A percentile compares a stretch with the other conserved stretches of the same genome.
Conservation (phyloP, 441 rosid genomes). For the Corymbia citriodora region DNA sequence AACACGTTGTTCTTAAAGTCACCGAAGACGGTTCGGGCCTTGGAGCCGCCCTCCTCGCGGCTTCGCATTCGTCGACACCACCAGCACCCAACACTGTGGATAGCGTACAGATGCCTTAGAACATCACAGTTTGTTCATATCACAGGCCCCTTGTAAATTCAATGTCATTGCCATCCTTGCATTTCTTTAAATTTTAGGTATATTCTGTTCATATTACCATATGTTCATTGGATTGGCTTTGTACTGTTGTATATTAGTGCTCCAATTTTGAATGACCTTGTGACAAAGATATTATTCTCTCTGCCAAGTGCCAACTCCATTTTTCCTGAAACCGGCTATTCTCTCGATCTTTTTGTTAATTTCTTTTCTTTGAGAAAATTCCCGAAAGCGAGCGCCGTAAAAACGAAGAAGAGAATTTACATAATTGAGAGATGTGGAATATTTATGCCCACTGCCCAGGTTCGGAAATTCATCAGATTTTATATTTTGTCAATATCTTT, state of each 20-base stretch:
- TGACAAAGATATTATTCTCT: neutral
- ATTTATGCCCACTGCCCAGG: neutral
- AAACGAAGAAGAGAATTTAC: neutral
- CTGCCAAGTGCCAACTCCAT: neutral
- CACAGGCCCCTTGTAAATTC: neutral
- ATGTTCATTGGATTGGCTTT: neutral
- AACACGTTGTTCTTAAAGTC: slow-evolving; percentile 41
- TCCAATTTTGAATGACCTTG: neutral
- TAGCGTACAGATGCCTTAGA: slow-evolving; percentile 26
- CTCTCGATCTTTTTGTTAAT: neutral
- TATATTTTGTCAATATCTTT: neutral
- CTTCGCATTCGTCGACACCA: slow-evolving; percentile 37
- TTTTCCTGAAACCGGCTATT: neutral
- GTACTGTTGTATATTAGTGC: neutral
- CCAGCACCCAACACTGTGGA: slow-evolving; percentile 23
- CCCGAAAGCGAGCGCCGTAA: neutral
- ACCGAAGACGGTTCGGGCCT: slow-evolving; percentile 77
- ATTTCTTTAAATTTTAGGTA: neutral
- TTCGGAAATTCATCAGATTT: neutral
- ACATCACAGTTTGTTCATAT: neutral
- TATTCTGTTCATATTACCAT: neutral
- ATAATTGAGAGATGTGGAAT: neutral
- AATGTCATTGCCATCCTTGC: neutral
- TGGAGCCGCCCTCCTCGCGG: slow-evolving; percentile 87
- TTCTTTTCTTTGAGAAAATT: neutral